These are phyloP conservation scores for Reutealis trisperma DNA, from an alignment of 345 rosid genomes.

Conservation along the genomic window DNA sequence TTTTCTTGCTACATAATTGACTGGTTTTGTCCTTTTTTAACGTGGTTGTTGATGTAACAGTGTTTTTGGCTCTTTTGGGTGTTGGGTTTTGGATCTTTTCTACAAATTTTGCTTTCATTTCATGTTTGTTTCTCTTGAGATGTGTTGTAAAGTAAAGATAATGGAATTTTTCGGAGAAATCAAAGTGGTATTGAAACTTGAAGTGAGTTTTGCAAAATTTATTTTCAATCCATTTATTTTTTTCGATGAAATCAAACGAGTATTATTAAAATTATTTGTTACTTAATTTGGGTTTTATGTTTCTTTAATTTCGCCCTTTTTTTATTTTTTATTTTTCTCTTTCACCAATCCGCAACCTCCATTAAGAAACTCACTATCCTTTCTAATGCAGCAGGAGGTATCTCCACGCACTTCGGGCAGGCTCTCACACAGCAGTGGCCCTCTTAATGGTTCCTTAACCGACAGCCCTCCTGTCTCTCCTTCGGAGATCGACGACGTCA, in stretches of 20 bases:
- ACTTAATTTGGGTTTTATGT: background rate
- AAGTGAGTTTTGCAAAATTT: background rate
- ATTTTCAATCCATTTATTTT: background rate
- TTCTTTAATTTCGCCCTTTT: background rate
- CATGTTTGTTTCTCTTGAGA: background rate
- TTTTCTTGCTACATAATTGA: background rate
- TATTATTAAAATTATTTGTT: background rate
- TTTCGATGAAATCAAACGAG: background rate
- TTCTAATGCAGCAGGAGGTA: constrained; percentile 69
- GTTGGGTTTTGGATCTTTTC: background rate
- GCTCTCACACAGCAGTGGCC: constrained; percentile 89
- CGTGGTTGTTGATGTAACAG: constrained; percentile 7
- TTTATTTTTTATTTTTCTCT: background rate
- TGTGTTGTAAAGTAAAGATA: background rate
- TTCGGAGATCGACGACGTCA: constrained; percentile 67
- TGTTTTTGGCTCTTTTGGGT: background rate
- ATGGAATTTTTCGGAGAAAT: background rate
- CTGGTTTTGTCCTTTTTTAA: constrained; percentile 10
- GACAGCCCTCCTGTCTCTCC: constrained; percentile 99
- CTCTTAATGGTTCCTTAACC: constrained; percentile 76
- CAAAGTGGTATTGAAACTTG: constrained; percentile 11
- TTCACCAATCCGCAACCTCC: background rate
- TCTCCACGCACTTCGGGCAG: constrained; percentile 86
- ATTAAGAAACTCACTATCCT: background rate
- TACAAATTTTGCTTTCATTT: background rate